Conservation (phyloP, 495 filamentous ascomycete genomes). For the Paragyromitra xinjiangensis region DNA sequence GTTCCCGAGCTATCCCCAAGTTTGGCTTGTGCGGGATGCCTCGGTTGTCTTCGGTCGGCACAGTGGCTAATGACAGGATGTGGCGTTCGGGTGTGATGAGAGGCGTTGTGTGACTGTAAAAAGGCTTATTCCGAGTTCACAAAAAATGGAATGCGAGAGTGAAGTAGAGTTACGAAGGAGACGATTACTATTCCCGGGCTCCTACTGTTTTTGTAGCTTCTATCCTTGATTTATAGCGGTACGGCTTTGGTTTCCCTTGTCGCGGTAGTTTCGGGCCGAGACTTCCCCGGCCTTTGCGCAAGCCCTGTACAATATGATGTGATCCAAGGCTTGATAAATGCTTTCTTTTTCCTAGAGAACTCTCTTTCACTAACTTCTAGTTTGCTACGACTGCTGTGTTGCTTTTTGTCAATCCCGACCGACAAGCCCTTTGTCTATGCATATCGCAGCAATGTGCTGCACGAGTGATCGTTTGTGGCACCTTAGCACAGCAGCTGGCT, state of each 20-base stretch:
- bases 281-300: conserved; percentile 31
- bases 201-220: neutral
- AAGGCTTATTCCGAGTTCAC: neutral
- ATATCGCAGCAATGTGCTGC: neutral
- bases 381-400: neutral
- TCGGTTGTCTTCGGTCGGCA: conserved; percentile 41
- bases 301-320: neutral
- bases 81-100: neutral
- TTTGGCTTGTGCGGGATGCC: conserved; percentile 41
- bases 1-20: conserved; percentile 45
- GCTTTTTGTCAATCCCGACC: neutral
- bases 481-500: neutral
- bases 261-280: conserved; percentile 40
- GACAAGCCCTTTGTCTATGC: neutral
- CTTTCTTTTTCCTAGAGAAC: conserved; percentile 8
- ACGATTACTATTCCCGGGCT: neutral
- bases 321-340: conserved; percentile 21
- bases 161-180: neutral
- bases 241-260: neutral
- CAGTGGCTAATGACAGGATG: conserved; percentile 14
- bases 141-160: neutral
- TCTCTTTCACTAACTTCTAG: neutral
- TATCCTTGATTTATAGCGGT: neutral
- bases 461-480: neutral
- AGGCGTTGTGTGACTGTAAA: conserved; percentile 9